Evolutionary conservation across 305 asterid species (phyloP).

Genomic region (Striga hermonthica): DNA sequence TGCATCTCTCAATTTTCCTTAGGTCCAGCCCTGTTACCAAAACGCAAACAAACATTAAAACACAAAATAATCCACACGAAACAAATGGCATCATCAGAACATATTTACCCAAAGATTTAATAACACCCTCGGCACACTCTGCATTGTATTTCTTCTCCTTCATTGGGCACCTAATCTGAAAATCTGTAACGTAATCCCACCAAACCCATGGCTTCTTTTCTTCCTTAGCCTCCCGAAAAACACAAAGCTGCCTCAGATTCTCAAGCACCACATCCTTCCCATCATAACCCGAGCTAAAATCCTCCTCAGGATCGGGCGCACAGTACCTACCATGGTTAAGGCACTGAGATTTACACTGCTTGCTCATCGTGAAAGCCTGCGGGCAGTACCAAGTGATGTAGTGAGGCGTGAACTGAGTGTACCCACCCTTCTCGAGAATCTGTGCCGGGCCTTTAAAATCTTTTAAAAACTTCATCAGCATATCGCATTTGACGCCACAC

Average conservation of each 20-base stretch:
- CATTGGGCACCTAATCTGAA: slow-evolving; percentile 96
- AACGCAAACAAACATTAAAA: slow-evolving; percentile 23
- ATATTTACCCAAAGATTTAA: slow-evolving; percentile 70
- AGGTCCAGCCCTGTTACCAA: slow-evolving; percentile 62
- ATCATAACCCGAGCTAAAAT: slow-evolving; percentile 83
- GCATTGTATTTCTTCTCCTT: slow-evolving; percentile 87
- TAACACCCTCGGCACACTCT: slow-evolving; percentile 70
- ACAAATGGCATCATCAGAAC: too few relatives aligned
- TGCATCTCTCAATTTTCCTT: slow-evolving; percentile 73
- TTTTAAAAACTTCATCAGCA: slow-evolving; percentile 84
- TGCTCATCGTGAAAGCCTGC: slow-evolving; percentile 75
- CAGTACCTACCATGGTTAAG: slow-evolving; percentile 92
- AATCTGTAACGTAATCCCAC: slow-evolving; percentile 99
- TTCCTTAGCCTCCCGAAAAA: slow-evolving; percentile 79
- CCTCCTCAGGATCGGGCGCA: slow-evolving; percentile 98
- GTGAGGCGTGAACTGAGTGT: slow-evolving; percentile 92
- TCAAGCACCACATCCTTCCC: slow-evolving; percentile 91
- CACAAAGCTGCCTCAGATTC: slow-evolving; percentile 88
- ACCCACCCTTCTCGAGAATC: slow-evolving; percentile 93
- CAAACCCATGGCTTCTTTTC: slow-evolving; percentile 79
- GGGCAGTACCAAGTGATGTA: slow-evolving; percentile 99
- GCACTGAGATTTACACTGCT: slow-evolving; percentile 94
- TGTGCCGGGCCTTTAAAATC: slow-evolving; percentile 96
- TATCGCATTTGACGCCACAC: slow-evolving; percentile 90
- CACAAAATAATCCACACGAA: too few relatives aligned